Conservation (phyloP, 768 basidiomycete genomes). For the Glaciozyma martinii region DNA sequence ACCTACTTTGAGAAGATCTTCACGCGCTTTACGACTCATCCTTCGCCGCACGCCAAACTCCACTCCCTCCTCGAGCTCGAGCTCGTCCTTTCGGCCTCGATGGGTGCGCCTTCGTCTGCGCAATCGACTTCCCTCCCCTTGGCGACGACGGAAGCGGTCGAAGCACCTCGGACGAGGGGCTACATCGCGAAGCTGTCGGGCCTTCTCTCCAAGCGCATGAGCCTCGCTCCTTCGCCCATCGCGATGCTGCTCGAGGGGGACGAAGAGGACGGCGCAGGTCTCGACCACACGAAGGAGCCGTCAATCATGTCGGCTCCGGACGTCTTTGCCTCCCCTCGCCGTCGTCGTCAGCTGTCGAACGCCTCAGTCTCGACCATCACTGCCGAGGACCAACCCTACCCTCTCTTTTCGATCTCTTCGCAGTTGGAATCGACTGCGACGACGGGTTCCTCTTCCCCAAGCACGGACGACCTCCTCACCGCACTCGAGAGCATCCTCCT, state of each 20-base stretch:
- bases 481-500: neutral
- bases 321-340: neutral
- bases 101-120: neutral
- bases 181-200: neutral
- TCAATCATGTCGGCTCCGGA: neutral
- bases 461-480: neutral
- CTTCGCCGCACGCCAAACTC: conserved; percentile 1
- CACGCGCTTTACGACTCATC: neutral
- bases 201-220: neutral
- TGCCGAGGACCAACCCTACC: neutral
- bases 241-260: neutral
- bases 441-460: neutral
- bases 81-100: neutral
- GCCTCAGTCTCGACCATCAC: neutral
- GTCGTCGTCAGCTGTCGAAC: neutral
- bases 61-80: neutral
- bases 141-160: neutral
- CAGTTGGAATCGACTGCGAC: neutral
- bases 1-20: neutral
- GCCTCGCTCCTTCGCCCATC: conserved; percentile 1
- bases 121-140: neutral
- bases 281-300: neutral
- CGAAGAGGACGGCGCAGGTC: neutral
- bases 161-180: neutral
- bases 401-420: neutral